Percentiles rank a stretch among this genome's conserved stretches.
These are phyloP conservation scores for Vicia faba DNA, from an alignment of 306 rosid genomes.

Conservation along the genomic window DNA sequence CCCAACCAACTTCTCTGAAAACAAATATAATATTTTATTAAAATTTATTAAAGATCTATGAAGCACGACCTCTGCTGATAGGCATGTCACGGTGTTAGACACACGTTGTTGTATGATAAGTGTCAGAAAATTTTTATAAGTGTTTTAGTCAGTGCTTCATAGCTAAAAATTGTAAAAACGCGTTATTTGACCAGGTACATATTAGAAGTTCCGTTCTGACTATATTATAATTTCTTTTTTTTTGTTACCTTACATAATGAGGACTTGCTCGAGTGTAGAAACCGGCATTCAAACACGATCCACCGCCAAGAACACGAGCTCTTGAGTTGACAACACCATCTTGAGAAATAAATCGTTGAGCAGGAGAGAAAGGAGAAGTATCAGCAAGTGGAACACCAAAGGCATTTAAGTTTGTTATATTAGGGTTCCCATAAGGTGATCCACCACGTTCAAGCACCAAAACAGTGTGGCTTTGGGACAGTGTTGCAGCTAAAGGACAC, in stretches of 20 bases:
- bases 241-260: slow-evolving; percentile 36
- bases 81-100: no score
- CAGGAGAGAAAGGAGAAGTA: slow-evolving; percentile 65
- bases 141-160: no score
- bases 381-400: slow-evolving; percentile 69
- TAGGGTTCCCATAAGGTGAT: slow-evolving; percentile 71
- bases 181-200: no score
- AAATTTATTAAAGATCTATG: no score
- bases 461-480: slow-evolving; percentile 63
- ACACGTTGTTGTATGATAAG: no score
- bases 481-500: slow-evolving; percentile 79
- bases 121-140: no score
- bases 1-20: slow-evolving; percentile 62
- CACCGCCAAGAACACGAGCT: slow-evolving; percentile 79
- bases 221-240: not conserved
- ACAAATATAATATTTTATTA: not conserved
- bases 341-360: slow-evolving; percentile 76
- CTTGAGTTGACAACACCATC: slow-evolving; percentile 79
- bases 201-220: no score
- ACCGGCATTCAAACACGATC: slow-evolving; percentile 69
- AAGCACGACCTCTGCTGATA: no score
- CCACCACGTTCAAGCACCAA: slow-evolving; percentile 76
- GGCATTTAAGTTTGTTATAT: slow-evolving; percentile 59
- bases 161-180: no score
- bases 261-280: slow-evolving; percentile 71